Conservation (phyloP, 2,329 filamentous ascomycete genomes). For the Scopulariopsis brevicaulis region DNA sequence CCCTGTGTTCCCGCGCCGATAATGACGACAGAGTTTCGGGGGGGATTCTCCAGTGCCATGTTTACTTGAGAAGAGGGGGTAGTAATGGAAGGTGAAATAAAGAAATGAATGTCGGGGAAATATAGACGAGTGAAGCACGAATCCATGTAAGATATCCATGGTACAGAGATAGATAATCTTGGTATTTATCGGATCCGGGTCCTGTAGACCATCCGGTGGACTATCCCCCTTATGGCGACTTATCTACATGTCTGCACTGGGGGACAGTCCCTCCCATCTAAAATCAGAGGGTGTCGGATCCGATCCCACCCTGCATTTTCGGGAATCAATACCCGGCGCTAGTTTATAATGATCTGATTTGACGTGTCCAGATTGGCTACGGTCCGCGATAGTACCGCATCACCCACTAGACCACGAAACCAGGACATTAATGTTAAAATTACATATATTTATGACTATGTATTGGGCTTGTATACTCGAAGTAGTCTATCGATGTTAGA, state of each 20-base stretch:
- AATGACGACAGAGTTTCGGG: constrained; percentile 11
- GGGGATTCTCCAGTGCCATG: constrained; percentile 7
- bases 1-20: constrained; percentile 19
- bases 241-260: background rate
- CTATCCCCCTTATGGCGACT: background rate
- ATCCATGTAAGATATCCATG: background rate
- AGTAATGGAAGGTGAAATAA: background rate
- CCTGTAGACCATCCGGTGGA: background rate
- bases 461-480: background rate
- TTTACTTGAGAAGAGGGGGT: constrained; percentile 2
- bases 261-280: background rate
- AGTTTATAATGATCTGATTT: background rate
- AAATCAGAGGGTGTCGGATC: background rate
- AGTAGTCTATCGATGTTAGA: too few relatives aligned
- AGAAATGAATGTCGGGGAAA: background rate
- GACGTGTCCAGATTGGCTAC: background rate
- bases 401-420: too few relatives aligned
- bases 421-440: too few relatives aligned
- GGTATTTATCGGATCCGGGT: background rate
- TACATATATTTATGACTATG: too few relatives aligned
- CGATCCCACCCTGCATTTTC: background rate
- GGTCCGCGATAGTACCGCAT: too few relatives aligned
- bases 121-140: background rate
- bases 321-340: background rate
- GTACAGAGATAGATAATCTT: background rate